Evolutionary conservation across 257 asterid genomes (phyloP).

Genomic region (Lycium barbarum): DNA sequence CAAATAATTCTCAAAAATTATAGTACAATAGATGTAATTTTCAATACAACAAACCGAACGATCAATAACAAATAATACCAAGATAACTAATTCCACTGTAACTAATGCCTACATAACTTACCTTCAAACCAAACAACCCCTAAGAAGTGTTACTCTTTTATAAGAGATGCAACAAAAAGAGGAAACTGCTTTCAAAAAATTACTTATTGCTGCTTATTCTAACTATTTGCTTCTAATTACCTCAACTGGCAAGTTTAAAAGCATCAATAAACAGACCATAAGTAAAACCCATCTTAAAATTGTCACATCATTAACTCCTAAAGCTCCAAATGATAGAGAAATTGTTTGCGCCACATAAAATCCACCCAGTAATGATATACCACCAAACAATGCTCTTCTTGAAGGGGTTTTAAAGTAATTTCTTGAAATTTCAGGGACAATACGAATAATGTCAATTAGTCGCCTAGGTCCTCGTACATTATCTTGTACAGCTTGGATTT

Average conservation of each 20-base stretch:
- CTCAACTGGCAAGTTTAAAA: slow-evolving; percentile 85
- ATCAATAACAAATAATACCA: too few relatives aligned
- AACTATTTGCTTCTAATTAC: background rate
- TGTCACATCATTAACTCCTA: slow-evolving; percentile 92
- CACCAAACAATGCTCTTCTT: slow-evolving; percentile 89
- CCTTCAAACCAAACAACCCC: too few relatives aligned
- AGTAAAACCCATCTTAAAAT: slow-evolving; percentile 96
- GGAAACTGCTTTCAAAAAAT: background rate
- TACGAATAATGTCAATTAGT: slow-evolving; percentile 75
- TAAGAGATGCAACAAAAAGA: background rate
- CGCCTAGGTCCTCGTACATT: slow-evolving; percentile 72
- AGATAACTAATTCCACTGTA: too few relatives aligned
- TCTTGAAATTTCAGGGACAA: slow-evolving; percentile 74
- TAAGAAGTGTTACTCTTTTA: background rate
- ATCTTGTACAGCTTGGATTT: slow-evolving; percentile 74
- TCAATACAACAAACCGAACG: too few relatives aligned
- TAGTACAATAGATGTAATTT: too few relatives aligned
- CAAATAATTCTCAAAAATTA: too few relatives aligned
- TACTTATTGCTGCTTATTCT: too few relatives aligned
- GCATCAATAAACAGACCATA: slow-evolving; percentile 95
- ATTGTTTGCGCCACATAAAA: slow-evolving; percentile 95
- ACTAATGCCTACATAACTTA: too few relatives aligned
- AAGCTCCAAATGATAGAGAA: slow-evolving; percentile 91
- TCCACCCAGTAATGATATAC: slow-evolving; percentile 90
- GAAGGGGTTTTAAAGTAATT: slow-evolving; percentile 85